A percentile compares a stretch with the other conserved stretches of the same genome.
phyloP scores from a whole-genome alignment of 148 eudicot species.

The Fallopia convolvulus region DNA sequence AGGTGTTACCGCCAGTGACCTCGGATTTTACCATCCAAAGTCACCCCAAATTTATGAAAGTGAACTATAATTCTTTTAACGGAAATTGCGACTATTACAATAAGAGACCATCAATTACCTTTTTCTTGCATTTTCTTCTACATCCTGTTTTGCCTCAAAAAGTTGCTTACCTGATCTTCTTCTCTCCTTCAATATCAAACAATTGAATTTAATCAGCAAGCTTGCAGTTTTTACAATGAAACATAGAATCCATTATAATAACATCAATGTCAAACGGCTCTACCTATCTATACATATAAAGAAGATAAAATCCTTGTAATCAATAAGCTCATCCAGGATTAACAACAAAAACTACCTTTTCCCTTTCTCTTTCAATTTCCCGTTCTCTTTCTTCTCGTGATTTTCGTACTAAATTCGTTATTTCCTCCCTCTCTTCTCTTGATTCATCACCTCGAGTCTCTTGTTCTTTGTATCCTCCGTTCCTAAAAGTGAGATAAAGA shows the following conservation, averaged over 20 bases:
- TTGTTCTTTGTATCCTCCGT: conserved; percentile 15
- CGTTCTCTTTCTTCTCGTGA: conserved; percentile 42
- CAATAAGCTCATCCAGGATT: neutral
- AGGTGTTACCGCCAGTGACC: too few relatives aligned
- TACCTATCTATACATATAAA: neutral
- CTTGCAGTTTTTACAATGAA: neutral
- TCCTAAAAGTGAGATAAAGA: conserved; percentile 25
- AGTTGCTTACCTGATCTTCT: conserved; percentile 56
- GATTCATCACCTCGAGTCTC: neutral
- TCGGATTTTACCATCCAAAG: too few relatives aligned
- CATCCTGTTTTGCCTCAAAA: conserved; percentile 40
- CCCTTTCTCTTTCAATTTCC: conserved; percentile 47
- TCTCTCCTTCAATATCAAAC: conserved; percentile 46
- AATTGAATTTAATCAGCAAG: conserved; percentile 3
- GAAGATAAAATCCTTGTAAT: neutral
- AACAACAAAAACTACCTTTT: conserved; percentile 42
- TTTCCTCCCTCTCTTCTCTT: neutral
- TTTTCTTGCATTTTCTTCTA: conserved; percentile 69
- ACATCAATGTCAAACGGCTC: neutral
- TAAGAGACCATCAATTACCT: conserved; percentile 32
- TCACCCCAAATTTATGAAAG: too few relatives aligned
- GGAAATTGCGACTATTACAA: too few relatives aligned
- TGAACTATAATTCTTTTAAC: too few relatives aligned
- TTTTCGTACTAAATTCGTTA: conserved; percentile 5
- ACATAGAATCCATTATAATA: neutral